Percentiles rank a stretch among this genome's conserved stretches.
These are phyloP conservation scores for Lecanicillium sp. DNA, from an alignment of 2,329 filamentous ascomycete genomes.

Conservation along the genomic window DNA sequence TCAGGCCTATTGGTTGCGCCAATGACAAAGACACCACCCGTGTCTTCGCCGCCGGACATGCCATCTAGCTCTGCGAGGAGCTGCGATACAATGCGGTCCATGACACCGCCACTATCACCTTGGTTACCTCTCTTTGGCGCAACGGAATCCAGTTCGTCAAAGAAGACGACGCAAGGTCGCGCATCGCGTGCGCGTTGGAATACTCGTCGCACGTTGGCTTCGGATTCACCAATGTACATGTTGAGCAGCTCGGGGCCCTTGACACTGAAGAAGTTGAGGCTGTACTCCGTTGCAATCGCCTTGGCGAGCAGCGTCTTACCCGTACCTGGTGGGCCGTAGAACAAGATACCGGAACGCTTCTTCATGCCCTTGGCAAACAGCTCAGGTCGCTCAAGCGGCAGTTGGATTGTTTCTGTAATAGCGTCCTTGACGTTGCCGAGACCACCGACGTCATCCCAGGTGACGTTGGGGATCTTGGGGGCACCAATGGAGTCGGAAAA, in stretches of 20 bases:
- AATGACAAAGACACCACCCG: conserved; percentile 88
- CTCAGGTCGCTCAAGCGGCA: conserved; percentile 84
- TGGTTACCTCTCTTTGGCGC: conserved; percentile 96
- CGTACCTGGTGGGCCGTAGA: conserved; percentile 85
- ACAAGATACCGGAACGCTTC: conserved; percentile 87
- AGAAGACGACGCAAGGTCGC: conserved; percentile 83
- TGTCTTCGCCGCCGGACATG: conserved; percentile 88
- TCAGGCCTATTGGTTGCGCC: conserved; percentile 94
- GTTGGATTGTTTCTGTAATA: conserved; percentile 92
- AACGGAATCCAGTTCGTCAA: conserved; percentile 87
- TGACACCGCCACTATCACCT: conserved; percentile 92
- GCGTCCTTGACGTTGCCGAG: conserved; percentile 91
- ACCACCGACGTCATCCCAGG: conserved; percentile 93
- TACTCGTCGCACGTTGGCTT: conserved; percentile 82
- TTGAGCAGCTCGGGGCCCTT: conserved; percentile 88
- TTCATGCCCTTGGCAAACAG: conserved; percentile 97
- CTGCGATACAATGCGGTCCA: conserved; percentile 96
- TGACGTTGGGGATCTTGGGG: conserved; percentile 94
- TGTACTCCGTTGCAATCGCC: conserved; percentile 89
- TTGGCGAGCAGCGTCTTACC: conserved; percentile 91
- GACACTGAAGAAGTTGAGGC: conserved; percentile 88
- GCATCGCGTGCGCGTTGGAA: conserved; percentile 84
- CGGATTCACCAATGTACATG: conserved; percentile 94
- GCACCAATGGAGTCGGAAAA: conserved; percentile 96
- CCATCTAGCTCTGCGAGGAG: conserved; percentile 91